Percentiles rank a stretch among this genome's conserved stretches.
phyloP scores from a whole-genome alignment of 345 rosid species.

The Citrus unshiu region DNA sequence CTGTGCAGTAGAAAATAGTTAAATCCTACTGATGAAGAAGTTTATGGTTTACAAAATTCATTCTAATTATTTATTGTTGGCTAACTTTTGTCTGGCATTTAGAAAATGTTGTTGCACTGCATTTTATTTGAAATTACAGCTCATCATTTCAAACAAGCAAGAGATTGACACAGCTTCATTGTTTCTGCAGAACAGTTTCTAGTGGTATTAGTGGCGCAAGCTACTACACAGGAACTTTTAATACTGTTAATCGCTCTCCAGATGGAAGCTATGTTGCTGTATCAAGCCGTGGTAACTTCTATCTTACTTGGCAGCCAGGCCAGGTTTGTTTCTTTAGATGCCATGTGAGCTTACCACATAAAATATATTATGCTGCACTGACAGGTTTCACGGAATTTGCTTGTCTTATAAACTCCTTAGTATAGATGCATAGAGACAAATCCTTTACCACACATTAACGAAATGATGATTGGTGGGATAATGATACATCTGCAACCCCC shows the following conservation, averaged over 20 bases:
- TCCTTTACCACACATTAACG: background rate
- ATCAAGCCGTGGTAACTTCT: constrained; percentile 98
- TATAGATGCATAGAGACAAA: background rate
- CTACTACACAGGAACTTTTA: constrained; percentile 91
- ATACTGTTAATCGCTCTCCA: constrained; percentile 90
- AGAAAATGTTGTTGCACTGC: background rate
- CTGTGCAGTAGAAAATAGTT: background rate
- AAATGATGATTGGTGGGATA: background rate
- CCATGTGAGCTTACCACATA: background rate
- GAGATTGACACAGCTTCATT: constrained; percentile 34
- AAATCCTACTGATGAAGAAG: background rate
- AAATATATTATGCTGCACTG: background rate
- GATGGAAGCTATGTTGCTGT: constrained; percentile 94
- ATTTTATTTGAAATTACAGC: background rate
- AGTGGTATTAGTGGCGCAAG: constrained; percentile 99
- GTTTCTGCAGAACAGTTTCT: constrained; percentile 89
- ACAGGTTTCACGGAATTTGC: background rate
- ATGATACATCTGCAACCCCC: background rate
- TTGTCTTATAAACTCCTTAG: background rate
- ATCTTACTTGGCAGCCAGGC: constrained; percentile 96
- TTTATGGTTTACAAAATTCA: background rate
- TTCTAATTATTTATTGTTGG: background rate
- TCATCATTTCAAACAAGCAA: background rate
- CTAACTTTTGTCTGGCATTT: background rate
- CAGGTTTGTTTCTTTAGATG: constrained; percentile 47